Base-by-base conservation (phyloP, 371 early-diverging fungal genomes). In the Mortierella sp. region DNA sequence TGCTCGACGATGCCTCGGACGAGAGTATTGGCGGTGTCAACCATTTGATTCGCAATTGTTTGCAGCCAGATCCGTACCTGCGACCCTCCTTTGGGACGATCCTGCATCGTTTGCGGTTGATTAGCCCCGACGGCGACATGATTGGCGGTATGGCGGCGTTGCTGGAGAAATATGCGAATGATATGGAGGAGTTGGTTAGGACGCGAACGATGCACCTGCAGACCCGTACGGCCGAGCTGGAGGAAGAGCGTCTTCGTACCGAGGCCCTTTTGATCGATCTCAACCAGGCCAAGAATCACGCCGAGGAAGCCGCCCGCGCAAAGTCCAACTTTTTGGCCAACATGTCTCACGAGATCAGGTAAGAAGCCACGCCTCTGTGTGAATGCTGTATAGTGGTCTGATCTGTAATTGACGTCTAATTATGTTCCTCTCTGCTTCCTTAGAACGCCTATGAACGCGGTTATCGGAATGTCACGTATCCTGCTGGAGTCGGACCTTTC, bases 381-480 rank as follows among this genome's bases (percentile, higher is more conserved):
- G 26, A 26, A 5, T 28, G 28, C 50, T 44, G 14, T 44, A 10
- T 16, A 24, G 28, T 54, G 54, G 6, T 0, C 37, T 64, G 16
- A 31, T 61, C 6, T 16, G 19, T 46, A 4, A 50, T 67, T 73
- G 26, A 40, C 51, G 53, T 13, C 5, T 51, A n/a, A 5, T 31
- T 53, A 3, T 28, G 43, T 16, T 50, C 11, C 21, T 55, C 26
- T 37, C 16, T 24, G 28, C 8, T 53, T 28, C 16, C 3, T 40
- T 81, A 82, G 91, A 10, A 91, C 91, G 1, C 90, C 91, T 24
- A 87, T 91, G 88, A 90, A 90, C 50, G 92, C 90, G 0, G 93
- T 94, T 59, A 93, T 93, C 24, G 94, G 94, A 40, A 92, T 92
- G 92, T 89, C 92, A 24, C 91, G 91, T 53, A 92, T 94, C 53